Conservation (phyloP, 805 yeast genomes). For the Ascoidea asiatica region DNA sequence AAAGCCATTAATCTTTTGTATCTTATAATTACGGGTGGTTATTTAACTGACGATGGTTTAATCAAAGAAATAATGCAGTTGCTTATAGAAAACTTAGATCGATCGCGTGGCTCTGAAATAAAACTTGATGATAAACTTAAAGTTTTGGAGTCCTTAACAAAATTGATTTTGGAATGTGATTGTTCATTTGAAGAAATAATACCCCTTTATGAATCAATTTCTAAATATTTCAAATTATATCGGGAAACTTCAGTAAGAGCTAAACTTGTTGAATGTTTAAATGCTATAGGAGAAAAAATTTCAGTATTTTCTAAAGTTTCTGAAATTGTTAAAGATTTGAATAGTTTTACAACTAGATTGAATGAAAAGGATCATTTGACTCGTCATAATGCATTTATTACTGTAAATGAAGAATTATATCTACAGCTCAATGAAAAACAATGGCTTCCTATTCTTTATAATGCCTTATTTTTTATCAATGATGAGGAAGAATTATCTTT, state of each 20-base stretch:
- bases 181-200: constrained; percentile 38
- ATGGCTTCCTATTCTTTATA: constrained; percentile 72
- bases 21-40: constrained; percentile 42
- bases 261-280: constrained; percentile 46
- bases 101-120: constrained; percentile 38
- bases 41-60: constrained; percentile 39
- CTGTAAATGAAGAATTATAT: constrained; percentile 37
- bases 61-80: constrained; percentile 41
- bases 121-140: constrained; percentile 38
- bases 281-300: constrained; percentile 41
- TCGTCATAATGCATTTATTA: constrained; percentile 38
- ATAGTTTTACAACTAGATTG: constrained; percentile 49
- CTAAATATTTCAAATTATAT: constrained; percentile 46
- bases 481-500: constrained; percentile 72
- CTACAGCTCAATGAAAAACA: constrained; percentile 31
- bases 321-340: constrained; percentile 45
- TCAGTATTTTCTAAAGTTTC: constrained; percentile 31
- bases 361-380: constrained; percentile 68
- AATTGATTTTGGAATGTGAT: constrained; percentile 38
- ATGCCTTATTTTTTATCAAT: constrained; percentile 54
- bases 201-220: constrained; percentile 33
- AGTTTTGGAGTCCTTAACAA: constrained; percentile 41
- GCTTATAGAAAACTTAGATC: constrained; percentile 45
- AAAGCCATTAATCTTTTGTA: constrained; percentile 39
- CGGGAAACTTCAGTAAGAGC: constrained; percentile 49